Evolutionary conservation across 768 basidiomycete species (phyloP).

Genomic region (Tephrocybe sp.): DNA sequence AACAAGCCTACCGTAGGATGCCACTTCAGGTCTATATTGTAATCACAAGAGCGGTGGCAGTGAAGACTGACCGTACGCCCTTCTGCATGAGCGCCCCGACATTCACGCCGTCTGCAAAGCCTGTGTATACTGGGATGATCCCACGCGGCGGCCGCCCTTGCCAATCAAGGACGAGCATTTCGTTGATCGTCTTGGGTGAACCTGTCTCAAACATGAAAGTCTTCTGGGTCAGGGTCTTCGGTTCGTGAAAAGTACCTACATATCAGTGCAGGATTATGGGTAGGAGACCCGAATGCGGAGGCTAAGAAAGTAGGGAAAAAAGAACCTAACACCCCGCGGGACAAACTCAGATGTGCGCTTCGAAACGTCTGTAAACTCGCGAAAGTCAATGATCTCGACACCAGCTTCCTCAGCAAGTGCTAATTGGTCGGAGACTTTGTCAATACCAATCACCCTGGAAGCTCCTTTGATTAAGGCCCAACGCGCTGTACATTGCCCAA

Average conservation of each 20-base stretch:
- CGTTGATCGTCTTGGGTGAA: slow-evolving; percentile 59
- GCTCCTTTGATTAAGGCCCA: slow-evolving; percentile 73
- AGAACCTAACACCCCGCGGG: too few relatives aligned
- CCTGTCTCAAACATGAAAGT: slow-evolving; percentile 76
- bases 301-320: too few relatives aligned
- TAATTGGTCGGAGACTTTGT: slow-evolving; percentile 48
- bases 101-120: slow-evolving; percentile 67
- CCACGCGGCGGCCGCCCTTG: slow-evolving; percentile 63
- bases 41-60: too few relatives aligned
- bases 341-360: slow-evolving; percentile 59
- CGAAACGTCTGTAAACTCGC: slow-evolving; percentile 45
- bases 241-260: slow-evolving; percentile 65
- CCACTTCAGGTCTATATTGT: too few relatives aligned
- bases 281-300: too few relatives aligned
- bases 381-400: slow-evolving; percentile 63
- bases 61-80: slow-evolving; percentile 54
- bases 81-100: slow-evolving; percentile 80
- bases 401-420: slow-evolving; percentile 46
- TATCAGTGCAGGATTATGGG: too few relatives aligned
- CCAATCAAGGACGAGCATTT: slow-evolving; percentile 45
- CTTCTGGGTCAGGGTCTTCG: slow-evolving; percentile 66
- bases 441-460: slow-evolving; percentile 69
- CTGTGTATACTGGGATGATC: slow-evolving; percentile 68
- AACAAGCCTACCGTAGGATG: slow-evolving; percentile 58
- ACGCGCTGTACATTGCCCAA: slow-evolving; percentile 59